Conservation (phyloP, 257 asterid species). For the Fraxinus cuspidata region DNA sequence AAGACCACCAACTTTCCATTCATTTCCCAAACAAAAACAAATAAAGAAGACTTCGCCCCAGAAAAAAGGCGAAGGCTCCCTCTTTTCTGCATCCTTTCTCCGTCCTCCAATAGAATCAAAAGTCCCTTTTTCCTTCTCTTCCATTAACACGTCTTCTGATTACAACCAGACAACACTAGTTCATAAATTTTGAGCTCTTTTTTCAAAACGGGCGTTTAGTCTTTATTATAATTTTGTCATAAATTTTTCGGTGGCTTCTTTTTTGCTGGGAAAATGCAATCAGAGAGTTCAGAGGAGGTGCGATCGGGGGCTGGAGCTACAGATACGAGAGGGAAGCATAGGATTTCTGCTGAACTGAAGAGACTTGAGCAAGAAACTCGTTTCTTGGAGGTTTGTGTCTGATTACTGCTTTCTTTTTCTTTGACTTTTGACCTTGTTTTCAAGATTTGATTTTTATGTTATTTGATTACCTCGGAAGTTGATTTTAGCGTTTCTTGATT, state of each 20-base stretch:
- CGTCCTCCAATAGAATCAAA: constrained; percentile 37
- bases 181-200: not conserved
- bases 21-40: constrained; percentile 23
- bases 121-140: constrained; percentile 14
- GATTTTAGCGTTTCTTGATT: constrained; percentile 16
- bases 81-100: constrained; percentile 24
- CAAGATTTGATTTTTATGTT: constrained; percentile 4
- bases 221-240: not conserved
- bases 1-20: constrained; percentile 30
- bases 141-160: constrained; percentile 14
- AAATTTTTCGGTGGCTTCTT: constrained; percentile 20
- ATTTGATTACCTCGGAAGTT: constrained; percentile 15
- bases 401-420: not conserved
- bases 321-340: constrained; percentile 88
- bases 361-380: constrained; percentile 94
- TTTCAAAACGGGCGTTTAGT: constrained; percentile 1
- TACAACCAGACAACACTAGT: not conserved
- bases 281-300: constrained; percentile 59
- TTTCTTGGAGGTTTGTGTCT: constrained; percentile 69
- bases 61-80: constrained; percentile 10
- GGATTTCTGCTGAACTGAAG: constrained; percentile 89
- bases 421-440: constrained; percentile 24
- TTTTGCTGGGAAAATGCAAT: constrained; percentile 51
- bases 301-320: constrained; percentile 53
- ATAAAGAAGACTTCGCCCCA: not conserved